Conservation (phyloP, 2,329 filamentous ascomycete species). For the Teratosphaeria viscida region DNA sequence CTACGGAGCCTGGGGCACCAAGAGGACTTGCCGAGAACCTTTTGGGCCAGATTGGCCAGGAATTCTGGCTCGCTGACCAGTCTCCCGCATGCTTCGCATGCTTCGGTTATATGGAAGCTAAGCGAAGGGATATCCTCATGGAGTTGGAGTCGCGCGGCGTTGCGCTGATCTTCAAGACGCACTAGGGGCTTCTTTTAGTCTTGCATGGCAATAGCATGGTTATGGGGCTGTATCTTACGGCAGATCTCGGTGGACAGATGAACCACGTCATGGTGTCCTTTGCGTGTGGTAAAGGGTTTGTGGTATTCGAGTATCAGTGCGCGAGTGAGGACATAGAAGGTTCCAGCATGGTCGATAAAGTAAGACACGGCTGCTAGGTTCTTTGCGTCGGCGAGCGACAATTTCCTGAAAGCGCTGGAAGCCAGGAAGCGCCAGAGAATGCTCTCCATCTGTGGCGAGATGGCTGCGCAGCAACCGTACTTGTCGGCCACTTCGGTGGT, state of each 20-base stretch:
- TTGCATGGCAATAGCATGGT: neutral
- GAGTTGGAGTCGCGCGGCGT: neutral
- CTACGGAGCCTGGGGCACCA: neutral
- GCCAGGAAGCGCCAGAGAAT: neutral
- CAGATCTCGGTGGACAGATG: neutral
- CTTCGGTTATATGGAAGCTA: neutral
- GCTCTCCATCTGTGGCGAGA: neutral
- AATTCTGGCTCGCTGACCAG: neutral
- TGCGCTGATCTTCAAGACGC: neutral
- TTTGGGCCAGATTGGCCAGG: neutral
- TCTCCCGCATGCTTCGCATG: neutral
- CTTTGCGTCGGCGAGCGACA: neutral
- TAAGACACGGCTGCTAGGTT: neutral
- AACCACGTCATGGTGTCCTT: neutral
- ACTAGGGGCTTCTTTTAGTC: neutral
- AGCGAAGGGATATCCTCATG: neutral
- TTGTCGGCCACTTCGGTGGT: neutral
- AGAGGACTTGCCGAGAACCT: neutral
- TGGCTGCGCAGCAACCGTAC: neutral
- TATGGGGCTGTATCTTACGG: neutral
- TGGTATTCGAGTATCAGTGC: conserved; percentile 1
- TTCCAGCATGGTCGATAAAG: neutral
- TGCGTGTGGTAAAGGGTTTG: neutral
- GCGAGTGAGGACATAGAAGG: neutral
- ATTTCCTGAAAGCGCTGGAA: neutral